Percentiles rank a stretch among this genome's conserved stretches.
phyloP scores from a whole-genome alignment of 1,284 basidiomycete genomes.

The Pterulicium gracile region DNA sequence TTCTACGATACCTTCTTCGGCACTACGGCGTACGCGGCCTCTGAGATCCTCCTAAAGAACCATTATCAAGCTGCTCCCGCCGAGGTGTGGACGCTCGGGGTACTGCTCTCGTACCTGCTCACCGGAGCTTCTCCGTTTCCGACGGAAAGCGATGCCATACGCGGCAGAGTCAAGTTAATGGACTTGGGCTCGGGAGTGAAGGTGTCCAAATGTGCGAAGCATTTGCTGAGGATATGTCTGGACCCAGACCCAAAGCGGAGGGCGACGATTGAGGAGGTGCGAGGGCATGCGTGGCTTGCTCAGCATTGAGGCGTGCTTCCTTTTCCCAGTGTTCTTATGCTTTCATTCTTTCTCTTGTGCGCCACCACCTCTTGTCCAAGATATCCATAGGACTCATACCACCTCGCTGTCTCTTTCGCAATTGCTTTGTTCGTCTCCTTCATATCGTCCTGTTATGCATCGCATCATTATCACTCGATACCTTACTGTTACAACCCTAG shows the following conservation, averaged over 20 bases:
- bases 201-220: slow-evolving; percentile 32
- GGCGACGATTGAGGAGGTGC: slow-evolving; percentile 64
- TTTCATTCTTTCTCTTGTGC: slow-evolving; percentile 1
- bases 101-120: slow-evolving; percentile 78
- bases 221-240: slow-evolving; percentile 67
- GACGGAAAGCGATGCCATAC: slow-evolving; percentile 57
- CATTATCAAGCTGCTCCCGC: slow-evolving; percentile 69
- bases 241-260: slow-evolving; percentile 59
- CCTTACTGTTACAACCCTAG: too few species aligned
- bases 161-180: slow-evolving; percentile 34
- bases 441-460: neutral
- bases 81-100: slow-evolving; percentile 90
- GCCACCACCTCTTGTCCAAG: neutral
- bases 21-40: slow-evolving; percentile 70
- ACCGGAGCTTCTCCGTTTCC: slow-evolving; percentile 82
- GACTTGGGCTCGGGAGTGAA: slow-evolving; percentile 22
- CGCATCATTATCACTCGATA: neutral
- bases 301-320: neutral
- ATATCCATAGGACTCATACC: neutral
- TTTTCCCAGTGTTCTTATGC: neutral
- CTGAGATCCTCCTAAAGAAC: slow-evolving; percentile 73
- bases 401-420: neutral
- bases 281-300: slow-evolving; percentile 64
- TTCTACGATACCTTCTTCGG: slow-evolving; percentile 72
- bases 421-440: neutral